Conservation (phyloP, 768 basidiomycete genomes). For the Russula griseocarnosa region DNA sequence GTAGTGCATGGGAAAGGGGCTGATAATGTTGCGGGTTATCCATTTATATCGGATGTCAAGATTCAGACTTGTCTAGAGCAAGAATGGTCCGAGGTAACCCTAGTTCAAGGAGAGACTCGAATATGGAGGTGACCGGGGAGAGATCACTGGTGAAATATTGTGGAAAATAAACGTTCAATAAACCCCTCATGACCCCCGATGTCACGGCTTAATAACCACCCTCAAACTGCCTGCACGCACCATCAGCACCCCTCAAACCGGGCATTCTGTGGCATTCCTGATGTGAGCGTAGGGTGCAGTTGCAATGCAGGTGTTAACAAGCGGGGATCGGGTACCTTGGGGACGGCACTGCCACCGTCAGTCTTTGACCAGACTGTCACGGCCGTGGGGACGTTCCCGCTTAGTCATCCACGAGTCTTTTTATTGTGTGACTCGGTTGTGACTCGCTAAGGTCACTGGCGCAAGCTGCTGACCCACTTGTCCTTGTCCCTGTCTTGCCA, state of each 20-base stretch:
- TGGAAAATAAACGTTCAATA: slow-evolving; percentile 21
- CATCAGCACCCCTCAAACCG: not conserved
- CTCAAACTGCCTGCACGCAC: not conserved
- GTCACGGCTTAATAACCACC: slow-evolving; percentile 26
- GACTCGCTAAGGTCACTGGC: not conserved
- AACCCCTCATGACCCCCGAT: not conserved
- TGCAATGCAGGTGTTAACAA: not conserved
- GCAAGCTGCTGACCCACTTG: not conserved
- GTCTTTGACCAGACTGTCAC: not conserved
- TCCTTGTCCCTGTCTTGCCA: slow-evolving; percentile 14
- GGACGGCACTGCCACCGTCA: not conserved
- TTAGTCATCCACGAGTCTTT: slow-evolving; percentile 10
- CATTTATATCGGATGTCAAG: slow-evolving; percentile 37
- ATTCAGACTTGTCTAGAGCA: slow-evolving; percentile 14
- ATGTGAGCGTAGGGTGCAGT: no score
- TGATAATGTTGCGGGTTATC: slow-evolving; percentile 79
- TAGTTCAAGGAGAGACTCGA: slow-evolving; percentile 19
- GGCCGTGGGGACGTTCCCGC: not conserved
- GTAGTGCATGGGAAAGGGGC: slow-evolving; percentile 72
- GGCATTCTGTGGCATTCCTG: not conserved
- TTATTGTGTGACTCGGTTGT: slow-evolving; percentile 20
- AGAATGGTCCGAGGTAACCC: slow-evolving; percentile 22
- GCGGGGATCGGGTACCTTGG: not conserved
- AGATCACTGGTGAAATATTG: slow-evolving; percentile 23
- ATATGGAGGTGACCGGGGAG: slow-evolving; percentile 22